These are phyloP conservation scores for Fagus crenata DNA, from an alignment of 306 rosid genomes.

Conservation along the genomic window DNA sequence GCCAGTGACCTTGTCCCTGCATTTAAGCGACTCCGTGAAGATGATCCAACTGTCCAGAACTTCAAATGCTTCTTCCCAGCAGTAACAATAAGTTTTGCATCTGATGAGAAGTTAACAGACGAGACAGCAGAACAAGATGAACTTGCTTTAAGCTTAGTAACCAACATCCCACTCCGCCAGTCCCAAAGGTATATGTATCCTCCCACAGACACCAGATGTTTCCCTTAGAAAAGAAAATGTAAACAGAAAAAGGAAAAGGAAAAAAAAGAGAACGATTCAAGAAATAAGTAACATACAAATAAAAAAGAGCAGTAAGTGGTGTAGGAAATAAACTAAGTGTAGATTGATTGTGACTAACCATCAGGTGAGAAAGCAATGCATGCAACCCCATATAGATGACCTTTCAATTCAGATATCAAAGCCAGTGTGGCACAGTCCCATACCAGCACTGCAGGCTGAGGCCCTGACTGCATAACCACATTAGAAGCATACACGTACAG, in stretches of 20 bases:
- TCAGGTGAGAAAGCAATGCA: conserved; percentile 78
- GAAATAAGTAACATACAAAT: conserved; percentile 9
- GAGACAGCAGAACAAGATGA: conserved; percentile 60
- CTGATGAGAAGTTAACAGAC: conserved; percentile 62
- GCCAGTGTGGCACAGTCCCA: conserved; percentile 55
- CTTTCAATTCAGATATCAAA: conserved; percentile 58
- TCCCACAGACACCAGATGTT: conserved; percentile 69
- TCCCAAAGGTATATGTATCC: conserved; percentile 70
- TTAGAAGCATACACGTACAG: conserved; percentile 19
- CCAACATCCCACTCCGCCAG: conserved; percentile 53
- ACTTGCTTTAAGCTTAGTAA: conserved; percentile 66
- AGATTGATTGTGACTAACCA: conserved; percentile 48
- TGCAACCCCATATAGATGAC: conserved; percentile 57
- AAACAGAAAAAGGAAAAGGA: not conserved
- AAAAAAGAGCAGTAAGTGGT: conserved; percentile 23
- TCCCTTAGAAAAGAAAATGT: conserved; percentile 45
- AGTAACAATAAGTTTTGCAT: conserved; percentile 61
- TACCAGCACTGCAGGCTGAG: conserved; percentile 64
- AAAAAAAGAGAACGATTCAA: not conserved
- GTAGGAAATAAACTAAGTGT: conserved; percentile 23
- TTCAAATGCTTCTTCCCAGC: conserved; percentile 75
- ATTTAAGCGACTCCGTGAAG: conserved; percentile 49
- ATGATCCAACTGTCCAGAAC: conserved; percentile 63
- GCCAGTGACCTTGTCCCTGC: conserved; percentile 36
- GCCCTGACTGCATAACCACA: conserved; percentile 58